Percentiles rank a stretch among this genome's conserved stretches.
These are phyloP conservation scores for Auriscalpium vulgare DNA, from an alignment of 768 basidiomycete species.

Conservation along the genomic window DNA sequence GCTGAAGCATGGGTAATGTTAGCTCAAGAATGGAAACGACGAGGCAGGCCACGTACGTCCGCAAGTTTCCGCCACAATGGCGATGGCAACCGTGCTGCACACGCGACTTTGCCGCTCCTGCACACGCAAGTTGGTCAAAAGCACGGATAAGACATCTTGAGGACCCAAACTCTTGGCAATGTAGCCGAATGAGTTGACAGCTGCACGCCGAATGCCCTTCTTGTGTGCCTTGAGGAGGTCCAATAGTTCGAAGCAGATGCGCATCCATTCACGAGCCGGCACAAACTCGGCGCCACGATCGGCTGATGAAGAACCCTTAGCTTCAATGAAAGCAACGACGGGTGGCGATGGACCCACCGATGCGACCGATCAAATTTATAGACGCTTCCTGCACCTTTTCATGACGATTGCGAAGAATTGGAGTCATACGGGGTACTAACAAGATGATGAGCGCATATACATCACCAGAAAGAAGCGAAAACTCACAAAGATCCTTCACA, in stretches of 20 bases:
- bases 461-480: not conserved
- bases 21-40: not conserved
- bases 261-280: conserved; percentile 99
- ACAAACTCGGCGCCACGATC: conserved; percentile 99
- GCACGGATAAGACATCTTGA: conserved; percentile 92
- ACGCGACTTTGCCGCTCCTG: conserved; percentile 99
- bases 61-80: conserved; percentile 90
- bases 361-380: conserved; percentile 98
- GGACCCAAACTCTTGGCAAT: conserved; percentile 99
- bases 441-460: not conserved
- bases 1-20: conserved; percentile 32
- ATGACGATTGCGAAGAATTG: conserved; percentile 97
- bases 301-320: conserved; percentile 34
- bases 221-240: conserved; percentile 98
- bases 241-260: conserved; percentile 96
- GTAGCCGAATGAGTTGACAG: conserved; percentile 99
- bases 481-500: conserved; percentile 95
- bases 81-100: conserved; percentile 97
- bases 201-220: conserved; percentile 96
- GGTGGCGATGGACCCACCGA: conserved; percentile 36
- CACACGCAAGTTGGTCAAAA: conserved; percentile 92
- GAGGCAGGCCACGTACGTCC: conserved; percentile 39
- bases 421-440: conserved; percentile 96
- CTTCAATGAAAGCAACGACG: not conserved
- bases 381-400: conserved; percentile 99